Conservation (phyloP, 305 asterid species). For the Fraxinus greggii region DNA sequence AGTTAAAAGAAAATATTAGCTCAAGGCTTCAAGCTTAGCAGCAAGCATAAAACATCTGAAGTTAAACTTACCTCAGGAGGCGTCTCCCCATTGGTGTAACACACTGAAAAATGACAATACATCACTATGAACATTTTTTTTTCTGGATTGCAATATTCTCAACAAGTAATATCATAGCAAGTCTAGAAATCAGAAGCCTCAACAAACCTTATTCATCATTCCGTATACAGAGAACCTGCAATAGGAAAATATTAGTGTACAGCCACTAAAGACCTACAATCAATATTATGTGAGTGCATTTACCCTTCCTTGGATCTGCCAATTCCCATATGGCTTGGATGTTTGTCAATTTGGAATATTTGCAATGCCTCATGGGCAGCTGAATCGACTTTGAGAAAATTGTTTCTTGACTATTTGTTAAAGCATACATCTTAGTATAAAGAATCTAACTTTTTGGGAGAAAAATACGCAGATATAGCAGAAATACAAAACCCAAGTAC, state of each 20-base stretch:
- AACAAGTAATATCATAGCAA: constrained; percentile 24
- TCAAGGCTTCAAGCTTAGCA: constrained; percentile 25
- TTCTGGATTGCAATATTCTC: constrained; percentile 18
- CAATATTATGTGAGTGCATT: constrained; percentile 26
- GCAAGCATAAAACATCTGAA: constrained; percentile 22
- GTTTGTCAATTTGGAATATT: constrained; percentile 92
- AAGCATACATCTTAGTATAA: constrained; percentile 34
- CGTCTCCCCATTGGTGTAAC: constrained; percentile 96
- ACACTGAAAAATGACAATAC: constrained; percentile 61
- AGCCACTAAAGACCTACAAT: constrained; percentile 25
- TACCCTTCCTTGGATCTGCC: constrained; percentile 99
- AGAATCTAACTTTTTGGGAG: constrained; percentile 22
- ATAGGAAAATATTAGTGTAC: constrained; percentile 25
- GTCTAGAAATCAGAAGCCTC: constrained; percentile 24
- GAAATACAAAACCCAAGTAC: constrained; percentile 16
- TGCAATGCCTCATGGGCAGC: constrained; percentile 91
- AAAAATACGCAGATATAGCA: constrained; percentile 15
- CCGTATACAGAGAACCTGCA: constrained; percentile 96
- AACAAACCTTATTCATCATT: constrained; percentile 94
- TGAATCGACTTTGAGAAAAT: constrained; percentile 91
- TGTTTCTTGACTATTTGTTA: constrained; percentile 58
- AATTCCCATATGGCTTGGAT: constrained; percentile 99
- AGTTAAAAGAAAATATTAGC: constrained; percentile 32
- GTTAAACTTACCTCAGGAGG: constrained; percentile 65
- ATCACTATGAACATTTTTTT: constrained; percentile 28